Percentiles rank a stretch among this genome's conserved stretches.
These are phyloP conservation scores for Acanthamoeba quina DNA, from an alignment of 208 protist species.

Conservation along the genomic window DNA sequence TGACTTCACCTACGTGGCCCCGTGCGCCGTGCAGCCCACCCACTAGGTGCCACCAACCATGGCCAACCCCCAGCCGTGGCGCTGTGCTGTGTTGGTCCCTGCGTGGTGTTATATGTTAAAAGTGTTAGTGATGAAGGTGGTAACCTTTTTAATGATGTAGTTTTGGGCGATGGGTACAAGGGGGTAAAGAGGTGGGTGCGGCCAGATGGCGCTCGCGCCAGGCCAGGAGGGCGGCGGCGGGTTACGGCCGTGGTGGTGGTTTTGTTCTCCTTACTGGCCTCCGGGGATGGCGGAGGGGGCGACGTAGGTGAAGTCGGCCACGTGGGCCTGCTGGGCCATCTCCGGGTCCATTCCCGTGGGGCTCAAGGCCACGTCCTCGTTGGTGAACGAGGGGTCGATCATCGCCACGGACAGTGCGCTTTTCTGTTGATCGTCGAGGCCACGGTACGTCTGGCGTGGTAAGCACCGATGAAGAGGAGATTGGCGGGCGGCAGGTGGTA, in stretches of 20 bases:
- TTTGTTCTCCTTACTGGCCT: too few relatives aligned
- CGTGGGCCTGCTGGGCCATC: conserved; percentile 14
- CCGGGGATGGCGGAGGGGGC: background rate
- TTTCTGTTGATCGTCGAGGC: background rate
- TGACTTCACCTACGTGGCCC: background rate
- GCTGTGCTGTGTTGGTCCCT: too few relatives aligned
- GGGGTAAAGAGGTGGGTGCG: too few relatives aligned
- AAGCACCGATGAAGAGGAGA: background rate
- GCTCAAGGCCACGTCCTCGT: background rate
- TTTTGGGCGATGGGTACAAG: too few relatives aligned
- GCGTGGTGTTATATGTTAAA: too few relatives aligned
- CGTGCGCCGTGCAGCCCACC: background rate
- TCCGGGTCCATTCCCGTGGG: background rate
- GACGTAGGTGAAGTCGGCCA: conserved; percentile 54
- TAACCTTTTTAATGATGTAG: too few relatives aligned
- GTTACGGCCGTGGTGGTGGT: too few relatives aligned
- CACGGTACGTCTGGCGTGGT: background rate
- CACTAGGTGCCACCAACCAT: background rate
- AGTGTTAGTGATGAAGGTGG: too few relatives aligned
- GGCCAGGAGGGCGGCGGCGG: too few relatives aligned
- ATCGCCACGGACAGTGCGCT: background rate
- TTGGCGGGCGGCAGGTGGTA: too few relatives aligned
- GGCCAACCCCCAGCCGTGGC: too few relatives aligned
- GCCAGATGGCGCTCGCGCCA: too few relatives aligned
- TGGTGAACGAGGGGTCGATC: conserved; percentile 52